Percentiles rank a stretch among this genome's conserved stretches.
phyloP scores from a whole-genome alignment of 129 eudicot species.

The Scalesia atractyloides region DNA sequence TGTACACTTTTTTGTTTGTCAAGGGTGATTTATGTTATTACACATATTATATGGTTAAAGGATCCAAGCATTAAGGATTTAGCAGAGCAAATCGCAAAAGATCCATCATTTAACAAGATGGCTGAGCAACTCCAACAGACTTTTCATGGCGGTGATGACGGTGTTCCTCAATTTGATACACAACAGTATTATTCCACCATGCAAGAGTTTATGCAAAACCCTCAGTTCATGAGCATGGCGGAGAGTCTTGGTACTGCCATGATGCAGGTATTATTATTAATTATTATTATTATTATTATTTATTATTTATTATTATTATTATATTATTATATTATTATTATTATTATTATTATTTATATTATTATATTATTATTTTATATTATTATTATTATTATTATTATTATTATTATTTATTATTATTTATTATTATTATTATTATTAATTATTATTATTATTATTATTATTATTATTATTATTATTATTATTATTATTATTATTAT shows the following conservation, averaged over 20 bases:
- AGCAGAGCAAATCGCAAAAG: slow-evolving; percentile 93
- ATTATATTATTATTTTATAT: too few species aligned
- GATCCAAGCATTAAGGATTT: slow-evolving; percentile 91
- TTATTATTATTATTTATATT: too few species aligned
- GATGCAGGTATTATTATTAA: slow-evolving; percentile 77
- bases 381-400: too few species aligned
- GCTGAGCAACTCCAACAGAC: slow-evolving; percentile 89
- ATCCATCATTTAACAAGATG: slow-evolving; percentile 88
- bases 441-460: too few species aligned
- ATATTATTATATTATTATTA: too few species aligned
- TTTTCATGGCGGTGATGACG: slow-evolving; percentile 67
- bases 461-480: too few species aligned
- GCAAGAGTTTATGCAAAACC: slow-evolving; percentile 97
- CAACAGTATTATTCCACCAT: slow-evolving; percentile 78
- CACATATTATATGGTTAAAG: slow-evolving; percentile 31
- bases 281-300: too few species aligned
- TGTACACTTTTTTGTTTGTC: not conserved
- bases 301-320: too few species aligned
- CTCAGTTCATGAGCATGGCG: slow-evolving; percentile 92
- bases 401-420: too few species aligned
- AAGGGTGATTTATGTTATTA: not conserved
- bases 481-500: too few species aligned
- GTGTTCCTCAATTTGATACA: slow-evolving; percentile 66
- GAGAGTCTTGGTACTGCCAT: slow-evolving; percentile 85
- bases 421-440: too few species aligned